phyloP scores from a whole-genome alignment of 495 filamentous ascomycete genomes.

The Penicillium crystallinum region DNA sequence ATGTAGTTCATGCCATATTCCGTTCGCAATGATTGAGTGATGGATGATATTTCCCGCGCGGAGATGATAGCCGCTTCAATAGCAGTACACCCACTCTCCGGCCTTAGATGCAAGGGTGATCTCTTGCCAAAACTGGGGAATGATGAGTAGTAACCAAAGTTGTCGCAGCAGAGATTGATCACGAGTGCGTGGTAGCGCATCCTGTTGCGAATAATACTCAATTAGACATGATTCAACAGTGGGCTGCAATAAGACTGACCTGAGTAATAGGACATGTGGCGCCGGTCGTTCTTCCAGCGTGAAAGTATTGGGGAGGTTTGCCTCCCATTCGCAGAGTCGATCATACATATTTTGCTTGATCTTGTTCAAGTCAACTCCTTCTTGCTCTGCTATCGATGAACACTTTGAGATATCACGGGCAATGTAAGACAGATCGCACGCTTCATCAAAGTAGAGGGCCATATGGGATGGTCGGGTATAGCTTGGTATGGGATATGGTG shows the following conservation, averaged over 20 bases:
- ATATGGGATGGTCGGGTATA: slow-evolving; percentile 15
- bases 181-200: slow-evolving; percentile 30
- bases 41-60: slow-evolving; percentile 18
- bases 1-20: slow-evolving; percentile 26
- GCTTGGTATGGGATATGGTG: slow-evolving; percentile 21
- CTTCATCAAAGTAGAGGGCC: slow-evolving; percentile 28
- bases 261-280: slow-evolving; percentile 28
- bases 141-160: slow-evolving; percentile 5
- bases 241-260: slow-evolving; percentile 10
- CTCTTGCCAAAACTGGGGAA: neutral
- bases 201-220: slow-evolving; percentile 1
- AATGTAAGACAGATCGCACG: slow-evolving; percentile 28
- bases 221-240: neutral
- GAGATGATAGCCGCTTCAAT: slow-evolving; percentile 15
- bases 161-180: slow-evolving; percentile 25
- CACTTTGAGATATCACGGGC: slow-evolving; percentile 24
- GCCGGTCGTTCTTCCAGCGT: slow-evolving; percentile 8
- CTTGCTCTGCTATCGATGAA: neutral
- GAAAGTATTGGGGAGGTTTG: slow-evolving; percentile 14
- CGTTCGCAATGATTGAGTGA: slow-evolving; percentile 12
- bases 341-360: slow-evolving; percentile 19
- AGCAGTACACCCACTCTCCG: neutral
- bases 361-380: neutral
- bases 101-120: neutral
- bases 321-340: slow-evolving; percentile 21